Evolutionary conservation across 2,329 filamentous ascomycete species (phyloP), one percentile per base, ranked within the genome.

Genomic region (Neonectria hederae): DNA sequence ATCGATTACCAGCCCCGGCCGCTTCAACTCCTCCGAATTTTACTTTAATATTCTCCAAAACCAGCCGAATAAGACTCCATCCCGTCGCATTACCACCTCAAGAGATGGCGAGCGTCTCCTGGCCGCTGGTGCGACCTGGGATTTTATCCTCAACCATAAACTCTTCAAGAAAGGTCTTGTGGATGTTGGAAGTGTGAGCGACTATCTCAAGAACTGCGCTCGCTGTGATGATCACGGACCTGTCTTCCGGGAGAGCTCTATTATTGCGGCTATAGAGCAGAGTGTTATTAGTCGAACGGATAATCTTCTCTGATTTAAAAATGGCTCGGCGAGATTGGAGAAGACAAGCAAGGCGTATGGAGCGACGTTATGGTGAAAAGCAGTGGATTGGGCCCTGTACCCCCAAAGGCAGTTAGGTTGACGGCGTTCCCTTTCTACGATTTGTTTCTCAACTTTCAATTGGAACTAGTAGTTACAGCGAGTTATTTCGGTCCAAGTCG

Each of bases 191-290:
- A 87, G 91, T 75, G 92, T 97, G 38, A 94, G 91, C 76, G 91
- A 96, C 74, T 84, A 89, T 11, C 82, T 98, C 59, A 94, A 93
- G 81, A 83, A 85, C 14, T 82, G 87, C 72, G 92, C 93, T 14
- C 88, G 90, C 73, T 97, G 94, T 76, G 92, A 97, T 78, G 94
- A 94, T 2, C 90, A 93, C 74, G 92, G 94, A 0, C 94, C 94
- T 1, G 93, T 96, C 35, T 97, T 97, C 72, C 89, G 92, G 65
- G 94, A 97, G 77, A 81, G 86, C 24, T 87, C 88, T 48, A 90
- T 98, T 13, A 78, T 89, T 45, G 82, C 84, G 65, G 93, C 92
- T 17, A 94, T 98, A 67, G 87, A 93, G 76, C 86, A 91, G 72
- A 95, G 93, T 74, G 89, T 92, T 32, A 88, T 90, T 21, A 89